Base-by-base conservation (phyloP, 2,329 filamentous ascomycete genomes). In the Aureobasidium sp. region DNA sequence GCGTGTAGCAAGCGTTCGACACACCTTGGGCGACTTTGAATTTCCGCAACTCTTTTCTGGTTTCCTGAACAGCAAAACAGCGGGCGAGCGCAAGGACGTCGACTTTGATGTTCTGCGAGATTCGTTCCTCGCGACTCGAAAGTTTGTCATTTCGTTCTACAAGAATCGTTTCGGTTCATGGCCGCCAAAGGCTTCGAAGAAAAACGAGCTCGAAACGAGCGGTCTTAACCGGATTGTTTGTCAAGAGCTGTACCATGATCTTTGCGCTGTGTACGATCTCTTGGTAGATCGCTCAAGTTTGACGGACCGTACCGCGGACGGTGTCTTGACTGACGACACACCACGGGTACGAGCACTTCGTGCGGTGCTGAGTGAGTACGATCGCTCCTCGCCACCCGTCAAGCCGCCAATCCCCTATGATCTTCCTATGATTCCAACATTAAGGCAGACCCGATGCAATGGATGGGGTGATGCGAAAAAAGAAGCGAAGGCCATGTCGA, bases 101-200 rank as follows among this genome's bases (percentile, higher is more conserved):
- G 85, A 86, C 23, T 97, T 95, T 77, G 90, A 91, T 71, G 81
- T 83, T 29, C 97, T 94, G 93, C 88, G 84, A 68, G 78, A 79
- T 19, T 81, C 86, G 2, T 97, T 93, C 70, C 75, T 81, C 62
- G 84, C 83, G 60, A 90, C 92, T 79, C 82, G 90, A 40, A 83
- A 84, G 40, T 90, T 91, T 69, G 81, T 87, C 19, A 77, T 91
- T 54, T 77, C 79, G 64, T 86, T 91, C 71, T 95, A 86, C 69
- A 84, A 85, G 64, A 73, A 79, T 53, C 79, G 81, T 49, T 87
- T 86, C 67, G 86, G 86, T n/a, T 80, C 84, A 31, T 89, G 93
- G 93, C 92, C 94, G 2, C 93, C 94, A 9, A 95, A 94, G 72
- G 88, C 83, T 67, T 93, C 86, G 67, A 95, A 95, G 79, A 96